phyloP scores from a whole-genome alignment of 2,329 filamentous ascomycete species.

The Sclerotinia borealis region DNA sequence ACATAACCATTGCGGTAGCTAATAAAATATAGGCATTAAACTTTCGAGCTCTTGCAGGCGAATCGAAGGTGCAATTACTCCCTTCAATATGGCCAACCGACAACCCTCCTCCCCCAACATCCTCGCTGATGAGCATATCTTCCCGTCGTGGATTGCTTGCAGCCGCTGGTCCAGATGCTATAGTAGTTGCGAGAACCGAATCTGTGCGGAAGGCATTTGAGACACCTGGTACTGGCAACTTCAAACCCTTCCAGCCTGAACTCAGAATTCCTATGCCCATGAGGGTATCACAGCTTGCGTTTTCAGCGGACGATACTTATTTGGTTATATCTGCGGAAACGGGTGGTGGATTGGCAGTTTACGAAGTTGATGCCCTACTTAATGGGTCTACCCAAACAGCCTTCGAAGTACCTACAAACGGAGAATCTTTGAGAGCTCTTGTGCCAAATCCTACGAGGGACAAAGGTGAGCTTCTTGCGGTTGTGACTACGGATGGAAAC shows the following conservation, averaged over 20 bases:
- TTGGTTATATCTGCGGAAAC: slow-evolving; percentile 76
- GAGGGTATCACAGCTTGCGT: slow-evolving; percentile 80
- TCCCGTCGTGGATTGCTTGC: slow-evolving; percentile 75
- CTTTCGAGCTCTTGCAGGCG: slow-evolving; percentile 73
- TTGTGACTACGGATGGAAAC: slow-evolving; percentile 75
- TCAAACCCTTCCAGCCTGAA: slow-evolving; percentile 67
- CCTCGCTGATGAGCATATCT: slow-evolving; percentile 80
- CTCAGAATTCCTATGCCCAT: slow-evolving; percentile 65
- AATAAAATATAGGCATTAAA: slow-evolving; percentile 55
- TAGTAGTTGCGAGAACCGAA: slow-evolving; percentile 72
- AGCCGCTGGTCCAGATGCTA: slow-evolving; percentile 74
- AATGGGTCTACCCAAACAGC: slow-evolving; percentile 60
- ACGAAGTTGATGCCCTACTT: slow-evolving; percentile 64
- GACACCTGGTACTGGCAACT: slow-evolving; percentile 53
- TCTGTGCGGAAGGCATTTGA: slow-evolving; percentile 71
- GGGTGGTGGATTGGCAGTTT: slow-evolving; percentile 77
- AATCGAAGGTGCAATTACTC: slow-evolving; percentile 74
- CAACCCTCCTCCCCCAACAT: slow-evolving; percentile 62
- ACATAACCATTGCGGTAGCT: slow-evolving; percentile 8
- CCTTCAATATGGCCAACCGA: slow-evolving; percentile 67
- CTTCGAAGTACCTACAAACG: slow-evolving; percentile 72
- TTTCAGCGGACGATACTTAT: slow-evolving; percentile 83
- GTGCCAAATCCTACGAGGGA: slow-evolving; percentile 74
- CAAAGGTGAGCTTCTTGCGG: slow-evolving; percentile 68
- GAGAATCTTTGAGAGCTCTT: slow-evolving; percentile 65